phyloP scores from a whole-genome alignment of 176 grass and related monocot species.

The Pontederia paniculata region DNA sequence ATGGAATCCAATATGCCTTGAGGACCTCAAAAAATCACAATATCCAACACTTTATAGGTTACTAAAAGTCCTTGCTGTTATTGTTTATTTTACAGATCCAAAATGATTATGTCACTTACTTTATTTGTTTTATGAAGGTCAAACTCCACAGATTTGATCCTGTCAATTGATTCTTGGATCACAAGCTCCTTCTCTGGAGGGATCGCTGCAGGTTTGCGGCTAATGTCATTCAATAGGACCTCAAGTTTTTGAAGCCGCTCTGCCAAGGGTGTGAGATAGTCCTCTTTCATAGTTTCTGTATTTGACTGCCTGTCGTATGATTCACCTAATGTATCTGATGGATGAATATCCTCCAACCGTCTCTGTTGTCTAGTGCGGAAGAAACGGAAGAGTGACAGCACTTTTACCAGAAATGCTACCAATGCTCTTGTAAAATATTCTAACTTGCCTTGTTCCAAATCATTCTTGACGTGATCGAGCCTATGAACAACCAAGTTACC shows the following conservation, averaged over 20 bases:
- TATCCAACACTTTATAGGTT: too few relatives aligned
- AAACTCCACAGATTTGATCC: conserved; percentile 69
- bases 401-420: conserved; percentile 45
- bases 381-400: conserved; percentile 38
- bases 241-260: conserved; percentile 63
- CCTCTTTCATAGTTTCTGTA: conserved; percentile 13
- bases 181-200: conserved; percentile 58
- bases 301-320: conserved; percentile 13
- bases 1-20: too few relatives aligned
- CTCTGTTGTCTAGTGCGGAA: conserved; percentile 32
- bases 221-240: conserved; percentile 50
- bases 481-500: conserved; percentile 19
- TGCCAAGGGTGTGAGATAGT: conserved; percentile 32
- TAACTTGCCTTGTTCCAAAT: conserved; percentile 23
- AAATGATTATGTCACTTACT: conserved; percentile 17
- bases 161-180: conserved; percentile 50
- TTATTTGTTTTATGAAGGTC: conserved; percentile 66
- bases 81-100: too few relatives aligned
- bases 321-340: conserved; percentile 1
- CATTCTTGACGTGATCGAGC: conserved; percentile 8
- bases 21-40: too few relatives aligned
- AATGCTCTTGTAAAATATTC: conserved; percentile 28
- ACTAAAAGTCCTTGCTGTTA: too few relatives aligned
- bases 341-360: conserved; percentile 29
- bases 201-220: conserved; percentile 44